Conservation (phyloP, 2,329 filamentous ascomycete genomes). For the Bipolaris sorokiniana region DNA sequence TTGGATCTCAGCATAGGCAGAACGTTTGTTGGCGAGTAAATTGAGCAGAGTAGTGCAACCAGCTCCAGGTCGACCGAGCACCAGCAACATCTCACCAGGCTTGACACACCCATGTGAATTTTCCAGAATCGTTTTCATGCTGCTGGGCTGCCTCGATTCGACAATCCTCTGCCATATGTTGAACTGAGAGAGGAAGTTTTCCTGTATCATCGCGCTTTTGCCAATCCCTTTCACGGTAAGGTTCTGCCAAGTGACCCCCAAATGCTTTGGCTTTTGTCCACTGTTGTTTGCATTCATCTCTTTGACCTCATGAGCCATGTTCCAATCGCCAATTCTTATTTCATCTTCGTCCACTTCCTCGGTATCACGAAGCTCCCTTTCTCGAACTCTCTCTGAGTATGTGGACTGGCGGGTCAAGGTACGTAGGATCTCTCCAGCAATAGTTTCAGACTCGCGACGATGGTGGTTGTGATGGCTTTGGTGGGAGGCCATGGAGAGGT, state of each 20-base stretch:
- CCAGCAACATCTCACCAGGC: slow-evolving; percentile 7
- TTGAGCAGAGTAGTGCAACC: slow-evolving; percentile 7
- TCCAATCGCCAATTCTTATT: neutral
- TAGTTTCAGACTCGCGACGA: neutral
- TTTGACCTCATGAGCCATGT: neutral
- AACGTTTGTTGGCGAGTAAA: slow-evolving; percentile 5
- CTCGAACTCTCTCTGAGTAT: neutral
- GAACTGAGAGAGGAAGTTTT: slow-evolving; percentile 26
- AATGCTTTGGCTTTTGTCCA: neutral
- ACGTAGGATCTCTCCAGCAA: slow-evolving; percentile 1
- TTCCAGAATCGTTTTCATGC: slow-evolving; percentile 49
- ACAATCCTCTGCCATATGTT: slow-evolving; percentile 22
- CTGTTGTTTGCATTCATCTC: neutral
- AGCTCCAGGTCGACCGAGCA: slow-evolving; percentile 5
- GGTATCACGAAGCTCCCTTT: neutral
- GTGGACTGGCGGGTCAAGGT: slow-evolving; percentile 1
- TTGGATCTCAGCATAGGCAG: neutral
- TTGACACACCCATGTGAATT: slow-evolving; percentile 2
- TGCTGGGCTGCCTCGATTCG: slow-evolving; percentile 18
- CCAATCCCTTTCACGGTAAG: slow-evolving; percentile 24
- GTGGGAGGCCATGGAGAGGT: neutral
- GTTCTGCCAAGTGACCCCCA: slow-evolving; percentile 12
- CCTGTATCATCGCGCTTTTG: slow-evolving; percentile 18
- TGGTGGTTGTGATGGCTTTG: neutral
- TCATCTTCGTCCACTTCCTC: neutral